Base-by-base conservation (phyloP, 495 filamentous ascomycete species). In the Penicillium bovifimosum region DNA sequence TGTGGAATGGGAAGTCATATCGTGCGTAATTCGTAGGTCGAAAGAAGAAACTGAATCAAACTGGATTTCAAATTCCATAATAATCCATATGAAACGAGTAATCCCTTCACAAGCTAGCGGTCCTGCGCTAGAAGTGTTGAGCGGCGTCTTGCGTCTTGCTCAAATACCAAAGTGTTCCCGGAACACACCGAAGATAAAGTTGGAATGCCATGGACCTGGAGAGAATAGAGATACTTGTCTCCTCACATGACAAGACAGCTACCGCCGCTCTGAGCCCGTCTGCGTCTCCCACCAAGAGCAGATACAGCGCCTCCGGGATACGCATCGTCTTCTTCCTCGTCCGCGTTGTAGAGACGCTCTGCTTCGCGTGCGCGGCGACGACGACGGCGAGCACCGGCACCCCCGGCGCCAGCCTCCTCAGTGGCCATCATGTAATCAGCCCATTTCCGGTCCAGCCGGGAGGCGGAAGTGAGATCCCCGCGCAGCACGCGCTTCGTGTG, bases 371-470 rank as follows among this genome's bases (percentile, higher is more conserved):
- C 86, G 46, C 90, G 78, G 26, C 91, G 74, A 54, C 90, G 74
- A 41, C 91, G 71, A 49, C 91, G 71, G 33, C 90, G 74, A 0
- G 75, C 69, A 1, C 82, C 81, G 0, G 79, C 80, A 3, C 87
- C 89, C 5, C 79, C 80, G 1, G 78, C 80, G 0, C 86, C 88
- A 0, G 86, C 88, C 62, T 96, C 95, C 59, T 96, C 88, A 18
- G 79, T 86, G 6, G 87, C 83, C 69, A 92, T 86, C 93, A 96
- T 97, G 56, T 90, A 92, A 29, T 95, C 86, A 0, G 85, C 89
- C 93, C 93, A 98, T 70, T 91, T 95, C 43, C 81, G 76, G 71
- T 96, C 91, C 17, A 98, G 73, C 10, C 86, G 73, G 31, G 73
- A 70, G 2, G 93, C 93, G 3, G 86, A 73, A 0, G 70, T 67